Evolutionary conservation across 306 rosid species (phyloP).

Genomic region (Vigna angularis): DNA sequence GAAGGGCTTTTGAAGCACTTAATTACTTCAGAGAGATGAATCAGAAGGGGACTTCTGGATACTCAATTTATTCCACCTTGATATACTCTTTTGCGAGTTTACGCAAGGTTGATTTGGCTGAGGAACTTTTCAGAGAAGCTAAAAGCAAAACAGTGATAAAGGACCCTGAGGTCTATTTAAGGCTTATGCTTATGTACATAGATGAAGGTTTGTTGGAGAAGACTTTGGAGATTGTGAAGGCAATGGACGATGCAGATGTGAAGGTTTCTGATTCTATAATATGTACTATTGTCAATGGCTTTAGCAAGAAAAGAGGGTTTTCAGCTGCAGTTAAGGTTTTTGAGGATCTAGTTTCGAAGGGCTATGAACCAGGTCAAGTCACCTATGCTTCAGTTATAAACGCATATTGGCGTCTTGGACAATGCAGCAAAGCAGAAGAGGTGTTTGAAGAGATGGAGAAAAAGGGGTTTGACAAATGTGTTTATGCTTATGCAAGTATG

Average conservation of each 20-base stretch:
- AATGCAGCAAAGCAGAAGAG: constrained; percentile 59
- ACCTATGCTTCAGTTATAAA: constrained; percentile 71
- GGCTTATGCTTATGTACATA: constrained; percentile 72
- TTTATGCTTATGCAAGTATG: constrained; percentile 80
- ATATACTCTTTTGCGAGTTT: constrained; percentile 62
- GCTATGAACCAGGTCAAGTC: constrained; percentile 77
- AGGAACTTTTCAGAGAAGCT: constrained; percentile 64
- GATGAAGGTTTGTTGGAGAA: constrained; percentile 64
- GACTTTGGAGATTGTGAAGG: constrained; percentile 61
- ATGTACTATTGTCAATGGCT: constrained; percentile 73
- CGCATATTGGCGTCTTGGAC: constrained; percentile 66
- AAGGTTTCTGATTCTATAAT: constrained; percentile 65
- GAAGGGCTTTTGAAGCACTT: constrained; percentile 67
- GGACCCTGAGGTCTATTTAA: constrained; percentile 63
- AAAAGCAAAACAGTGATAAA: constrained; percentile 51
- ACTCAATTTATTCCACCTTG: constrained; percentile 65
- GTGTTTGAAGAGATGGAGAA: constrained; percentile 63
- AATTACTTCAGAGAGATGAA: constrained; percentile 58
- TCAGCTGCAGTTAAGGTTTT: constrained; percentile 51
- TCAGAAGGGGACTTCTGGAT: constrained; percentile 47
- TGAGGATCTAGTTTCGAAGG: constrained; percentile 53
- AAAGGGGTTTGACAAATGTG: constrained; percentile 73
- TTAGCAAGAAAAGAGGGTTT: constrained; percentile 60
- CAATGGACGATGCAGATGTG: constrained; percentile 58
- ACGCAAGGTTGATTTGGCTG: constrained; percentile 53